These are phyloP conservation scores for Tulasnella calospora DNA, from an alignment of 768 basidiomycete species.

Conservation along the genomic window DNA sequence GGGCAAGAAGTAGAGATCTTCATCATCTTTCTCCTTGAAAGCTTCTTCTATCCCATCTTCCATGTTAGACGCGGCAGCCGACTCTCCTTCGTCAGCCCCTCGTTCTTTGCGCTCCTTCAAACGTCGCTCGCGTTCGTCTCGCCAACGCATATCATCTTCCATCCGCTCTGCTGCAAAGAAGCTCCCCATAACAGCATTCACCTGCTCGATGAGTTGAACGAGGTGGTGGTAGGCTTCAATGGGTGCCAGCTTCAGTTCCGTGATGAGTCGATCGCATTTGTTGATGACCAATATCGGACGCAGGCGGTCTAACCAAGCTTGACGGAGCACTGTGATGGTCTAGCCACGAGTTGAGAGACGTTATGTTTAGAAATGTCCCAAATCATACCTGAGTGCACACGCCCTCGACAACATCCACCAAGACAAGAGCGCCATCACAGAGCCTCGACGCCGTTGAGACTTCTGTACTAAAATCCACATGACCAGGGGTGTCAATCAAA, in stretches of 20 bases:
- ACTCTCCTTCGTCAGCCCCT: constrained; percentile 53
- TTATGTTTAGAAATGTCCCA: background rate
- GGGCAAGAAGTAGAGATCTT: constrained; percentile 95
- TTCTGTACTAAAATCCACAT: constrained; percentile 97
- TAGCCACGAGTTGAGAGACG: constrained; percentile 35
- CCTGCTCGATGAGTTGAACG: constrained; percentile 88
- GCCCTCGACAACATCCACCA: constrained; percentile 96
- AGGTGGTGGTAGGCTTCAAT: constrained; percentile 93
- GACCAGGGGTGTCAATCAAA: constrained; percentile 97
- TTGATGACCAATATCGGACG: constrained; percentile 93
- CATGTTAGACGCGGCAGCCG: constrained; percentile 54
- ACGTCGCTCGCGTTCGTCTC: constrained; percentile 83
- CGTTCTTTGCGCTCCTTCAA: constrained; percentile 69
- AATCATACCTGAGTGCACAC: constrained; percentile 87
- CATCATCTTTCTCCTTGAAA: constrained; percentile 94
- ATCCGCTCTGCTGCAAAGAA: constrained; percentile 94
- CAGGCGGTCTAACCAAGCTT: constrained; percentile 87
- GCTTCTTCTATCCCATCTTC: constrained; percentile 42
- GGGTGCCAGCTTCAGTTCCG: constrained; percentile 86
- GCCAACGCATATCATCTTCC: constrained; percentile 93
- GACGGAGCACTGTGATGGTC: constrained; percentile 92
- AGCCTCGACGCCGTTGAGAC: constrained; percentile 90
- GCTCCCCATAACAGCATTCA: constrained; percentile 96
- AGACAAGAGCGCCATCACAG: constrained; percentile 90
- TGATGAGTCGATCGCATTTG: constrained; percentile 90